Base-by-base conservation (phyloP, 2,329 filamentous ascomycete genomes). In the Cladorrhinum sp. region DNA sequence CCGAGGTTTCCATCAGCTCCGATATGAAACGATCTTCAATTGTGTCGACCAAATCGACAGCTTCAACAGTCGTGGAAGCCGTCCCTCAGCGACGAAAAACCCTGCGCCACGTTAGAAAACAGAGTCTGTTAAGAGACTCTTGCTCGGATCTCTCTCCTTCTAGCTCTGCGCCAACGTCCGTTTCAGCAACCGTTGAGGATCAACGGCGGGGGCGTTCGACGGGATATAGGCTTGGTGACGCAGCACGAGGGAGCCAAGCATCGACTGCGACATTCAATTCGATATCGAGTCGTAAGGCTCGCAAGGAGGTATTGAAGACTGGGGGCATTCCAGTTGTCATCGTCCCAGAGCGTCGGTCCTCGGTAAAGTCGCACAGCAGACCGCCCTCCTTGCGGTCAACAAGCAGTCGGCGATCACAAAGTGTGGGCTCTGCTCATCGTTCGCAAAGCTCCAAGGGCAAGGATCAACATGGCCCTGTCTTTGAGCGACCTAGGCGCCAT, bases 321-420 rank as follows among this genome's bases (percentile, higher is more conserved):
- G 86, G 85, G 7, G 84, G 77, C 2, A 85, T 88, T 9, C 86
- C 86, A 1, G 85, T 88, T 7, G 79, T 87, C 6, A 77, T 88
- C 20, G 81, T 88, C 55, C 86, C 86, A 6, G 81, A 83, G 59
- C 82, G 86, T 16, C 76, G 73, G 16, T 82, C 84, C 6, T 86
- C 84, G 2, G 73, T 78, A 10, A 81, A 80, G 61, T 78, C 81
- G 7, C 76, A 69, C 57, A 77, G 76, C 36, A 75, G 70, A 50
- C 76, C 83, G 30, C 82, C 81, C 3, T 87, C 85, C 1, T 73
- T 87, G 16, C 80, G 84, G 59, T 87, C 86, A 20, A 83, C 80
- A n/a, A 86, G 82, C 63, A 88, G 85, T 67, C 79, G 79, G 55
- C 79, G 76, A 52, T 83, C 83, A 1, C 82, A 77, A 66, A 87